These are phyloP conservation scores for Candida xyloterini DNA, from an alignment of 805 yeast genomes.

Conservation along the genomic window DNA sequence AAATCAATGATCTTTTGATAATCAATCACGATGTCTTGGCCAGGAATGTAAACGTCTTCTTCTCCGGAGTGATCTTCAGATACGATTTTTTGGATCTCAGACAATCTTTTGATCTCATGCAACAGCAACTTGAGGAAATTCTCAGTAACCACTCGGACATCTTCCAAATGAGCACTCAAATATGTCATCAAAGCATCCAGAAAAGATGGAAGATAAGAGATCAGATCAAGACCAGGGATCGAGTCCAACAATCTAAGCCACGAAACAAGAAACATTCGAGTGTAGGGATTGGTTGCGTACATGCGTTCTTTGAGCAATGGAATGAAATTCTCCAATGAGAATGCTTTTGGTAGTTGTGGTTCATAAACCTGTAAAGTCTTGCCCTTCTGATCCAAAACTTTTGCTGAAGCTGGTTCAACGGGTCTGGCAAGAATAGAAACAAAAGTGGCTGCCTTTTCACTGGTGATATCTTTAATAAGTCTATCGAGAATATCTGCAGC, in stretches of 20 bases:
- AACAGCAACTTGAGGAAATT: conserved; percentile 70
- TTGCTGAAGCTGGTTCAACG: conserved; percentile 38
- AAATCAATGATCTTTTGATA: conserved; percentile 78
- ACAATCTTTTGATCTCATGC: conserved; percentile 75
- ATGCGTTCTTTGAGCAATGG: conserved; percentile 90
- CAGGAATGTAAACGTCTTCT: conserved; percentile 61
- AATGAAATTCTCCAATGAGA: conserved; percentile 81
- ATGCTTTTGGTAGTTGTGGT: conserved; percentile 61
- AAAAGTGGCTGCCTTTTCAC: conserved; percentile 89
- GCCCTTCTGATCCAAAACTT: conserved; percentile 53
- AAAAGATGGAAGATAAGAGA: conserved; percentile 85
- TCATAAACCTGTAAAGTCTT: conserved; percentile 58
- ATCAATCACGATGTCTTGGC: conserved; percentile 81
- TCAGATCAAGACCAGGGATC: conserved; percentile 85
- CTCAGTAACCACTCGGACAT: conserved; percentile 83
- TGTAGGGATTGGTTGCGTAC: conserved; percentile 88
- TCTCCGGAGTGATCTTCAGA: conserved; percentile 33
- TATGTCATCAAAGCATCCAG: conserved; percentile 79
- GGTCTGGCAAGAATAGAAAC: conserved; percentile 59
- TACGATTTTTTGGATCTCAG: conserved; percentile 59
- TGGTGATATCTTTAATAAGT: conserved; percentile 87
- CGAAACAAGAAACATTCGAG: conserved; percentile 85
- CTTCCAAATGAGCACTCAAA: conserved; percentile 78
- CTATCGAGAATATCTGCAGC: conserved; percentile 94
- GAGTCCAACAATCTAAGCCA: conserved; percentile 93